Evolutionary conservation across 1,139 yeast species (phyloP).

Genomic region (Debaryomycetaceae sp.): DNA sequence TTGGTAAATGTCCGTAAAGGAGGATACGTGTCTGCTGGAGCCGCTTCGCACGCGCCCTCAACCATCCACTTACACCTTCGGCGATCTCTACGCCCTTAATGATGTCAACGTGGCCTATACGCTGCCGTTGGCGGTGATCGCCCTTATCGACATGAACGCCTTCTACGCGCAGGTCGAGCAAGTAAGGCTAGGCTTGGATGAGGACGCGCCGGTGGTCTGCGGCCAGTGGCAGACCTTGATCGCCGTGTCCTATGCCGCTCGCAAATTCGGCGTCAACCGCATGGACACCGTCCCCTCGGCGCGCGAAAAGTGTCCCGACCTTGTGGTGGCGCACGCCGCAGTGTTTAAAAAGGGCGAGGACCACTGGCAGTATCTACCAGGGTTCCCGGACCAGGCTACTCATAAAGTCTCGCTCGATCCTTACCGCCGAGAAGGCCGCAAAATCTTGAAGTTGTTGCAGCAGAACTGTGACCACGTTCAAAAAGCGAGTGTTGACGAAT

Average conservation of each 20-base stretch:
- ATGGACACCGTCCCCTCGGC: slow-evolving; percentile 69
- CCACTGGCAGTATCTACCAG: slow-evolving; percentile 57
- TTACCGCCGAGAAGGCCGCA: slow-evolving; percentile 77
- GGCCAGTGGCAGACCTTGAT: slow-evolving; percentile 87
- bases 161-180: slow-evolving; percentile 94
- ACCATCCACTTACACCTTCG: slow-evolving; percentile 16
- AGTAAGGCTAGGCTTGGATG: slow-evolving; percentile 51
- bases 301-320: slow-evolving; percentile 56
- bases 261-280: slow-evolving; percentile 70
- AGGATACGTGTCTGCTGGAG: not conserved
- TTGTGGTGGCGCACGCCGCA: slow-evolving; percentile 85
- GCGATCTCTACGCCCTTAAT: slow-evolving; percentile 38
- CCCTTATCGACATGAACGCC: slow-evolving; percentile 86
- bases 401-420: slow-evolving; percentile 90
- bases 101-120: slow-evolving; percentile 33
- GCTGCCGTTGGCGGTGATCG: slow-evolving; percentile 73
- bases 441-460: slow-evolving; percentile 55
- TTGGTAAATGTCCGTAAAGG: slow-evolving; percentile 1
- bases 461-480: slow-evolving; percentile 57
- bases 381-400: slow-evolving; percentile 31
- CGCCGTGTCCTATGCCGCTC: slow-evolving; percentile 85
- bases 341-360: slow-evolving; percentile 83
- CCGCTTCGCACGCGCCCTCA: slow-evolving; percentile 1
- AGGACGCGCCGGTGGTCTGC: slow-evolving; percentile 80
- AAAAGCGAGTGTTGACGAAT: slow-evolving; percentile 94